Evolutionary conservation across 352 stramenopile genomes (phyloP).

Genomic region (Globisporangium yorkense): DNA sequence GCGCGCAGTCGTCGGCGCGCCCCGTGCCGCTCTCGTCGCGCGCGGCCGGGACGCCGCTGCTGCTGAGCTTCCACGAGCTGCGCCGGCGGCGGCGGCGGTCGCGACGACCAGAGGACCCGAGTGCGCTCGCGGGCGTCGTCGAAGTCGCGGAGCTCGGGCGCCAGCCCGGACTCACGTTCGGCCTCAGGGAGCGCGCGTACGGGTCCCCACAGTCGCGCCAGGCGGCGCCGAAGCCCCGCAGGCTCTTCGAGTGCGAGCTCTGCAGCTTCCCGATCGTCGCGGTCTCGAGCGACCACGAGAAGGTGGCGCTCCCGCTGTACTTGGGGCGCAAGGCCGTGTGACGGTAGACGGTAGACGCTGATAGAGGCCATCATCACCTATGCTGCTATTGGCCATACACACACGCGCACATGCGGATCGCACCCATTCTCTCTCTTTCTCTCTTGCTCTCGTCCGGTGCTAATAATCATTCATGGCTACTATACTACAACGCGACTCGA

Average conservation of each 20-base stretch:
- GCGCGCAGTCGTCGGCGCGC: background rate
- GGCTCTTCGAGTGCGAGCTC: slow-evolving; percentile 35
- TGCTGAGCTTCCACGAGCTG: slow-evolving; percentile 13
- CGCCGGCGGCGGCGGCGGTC: slow-evolving; percentile 7
- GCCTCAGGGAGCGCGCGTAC: slow-evolving; percentile 10
- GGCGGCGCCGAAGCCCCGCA: slow-evolving; percentile 8
- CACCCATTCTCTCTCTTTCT: background rate
- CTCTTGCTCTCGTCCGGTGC: background rate
- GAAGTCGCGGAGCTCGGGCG: background rate
- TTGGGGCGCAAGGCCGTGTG: slow-evolving; percentile 6
- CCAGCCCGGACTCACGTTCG: slow-evolving; percentile 2
- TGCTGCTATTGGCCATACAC: background rate
- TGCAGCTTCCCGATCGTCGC: slow-evolving; percentile 37
- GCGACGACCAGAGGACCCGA: slow-evolving; percentile 1
- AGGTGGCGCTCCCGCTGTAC: slow-evolving; percentile 19
- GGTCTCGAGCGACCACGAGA: slow-evolving; percentile 12
- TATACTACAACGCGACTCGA: slow-evolving; percentile 5
- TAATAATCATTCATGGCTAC: slow-evolving; percentile 3
- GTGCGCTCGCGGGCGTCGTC: slow-evolving; percentile 1
- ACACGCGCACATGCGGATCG: background rate
- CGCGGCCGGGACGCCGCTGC: background rate
- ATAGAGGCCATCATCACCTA: background rate
- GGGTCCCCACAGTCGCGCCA: background rate
- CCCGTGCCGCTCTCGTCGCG: slow-evolving; percentile 3
- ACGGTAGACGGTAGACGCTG: background rate